Evolutionary conservation across 768 basidiomycete species (phyloP).

Genomic region (Agaricus subrufescens): DNA sequence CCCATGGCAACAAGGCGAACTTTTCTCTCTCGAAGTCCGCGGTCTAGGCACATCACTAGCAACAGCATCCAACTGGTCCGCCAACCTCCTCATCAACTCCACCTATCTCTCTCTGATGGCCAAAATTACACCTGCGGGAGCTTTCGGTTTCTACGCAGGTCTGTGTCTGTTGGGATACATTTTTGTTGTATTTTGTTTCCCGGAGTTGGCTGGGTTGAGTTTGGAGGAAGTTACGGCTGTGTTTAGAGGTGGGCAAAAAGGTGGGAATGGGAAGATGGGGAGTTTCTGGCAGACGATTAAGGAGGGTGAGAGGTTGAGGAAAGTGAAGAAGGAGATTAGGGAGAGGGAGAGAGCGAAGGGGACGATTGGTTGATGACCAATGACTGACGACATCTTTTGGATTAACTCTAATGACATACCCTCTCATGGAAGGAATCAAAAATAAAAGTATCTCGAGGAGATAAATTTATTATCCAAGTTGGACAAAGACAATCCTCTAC

Average conservation of each 20-base stretch:
- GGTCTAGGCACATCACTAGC: slow-evolving; percentile 74
- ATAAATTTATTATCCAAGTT: no score
- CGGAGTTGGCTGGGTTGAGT: slow-evolving; percentile 74
- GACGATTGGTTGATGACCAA: neutral
- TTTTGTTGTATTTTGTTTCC: slow-evolving; percentile 69
- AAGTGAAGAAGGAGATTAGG: slow-evolving; percentile 39
- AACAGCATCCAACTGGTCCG: slow-evolving; percentile 76
- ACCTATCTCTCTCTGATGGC: slow-evolving; percentile 81
- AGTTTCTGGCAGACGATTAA: slow-evolving; percentile 52
- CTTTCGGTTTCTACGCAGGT: slow-evolving; percentile 75
- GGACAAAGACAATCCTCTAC: no score
- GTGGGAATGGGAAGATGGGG: slow-evolving; percentile 45
- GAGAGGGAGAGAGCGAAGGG: slow-evolving; percentile 20
- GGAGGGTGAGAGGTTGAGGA: slow-evolving; percentile 48
- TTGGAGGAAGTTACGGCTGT: slow-evolving; percentile 63
- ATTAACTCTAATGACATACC: no score
- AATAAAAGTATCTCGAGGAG: no score
- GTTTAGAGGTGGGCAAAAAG: slow-evolving; percentile 45
- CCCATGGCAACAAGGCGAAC: slow-evolving; percentile 85
- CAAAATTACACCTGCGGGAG: slow-evolving; percentile 66
- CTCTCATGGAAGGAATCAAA: no score
- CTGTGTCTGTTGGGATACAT: slow-evolving; percentile 65
- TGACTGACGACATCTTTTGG: neutral
- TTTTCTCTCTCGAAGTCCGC: slow-evolving; percentile 76
- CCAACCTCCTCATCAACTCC: slow-evolving; percentile 71